Evolutionary conservation across 2,329 filamentous ascomycete genomes (phyloP).

Genomic region (Aureobasidium sp.): DNA sequence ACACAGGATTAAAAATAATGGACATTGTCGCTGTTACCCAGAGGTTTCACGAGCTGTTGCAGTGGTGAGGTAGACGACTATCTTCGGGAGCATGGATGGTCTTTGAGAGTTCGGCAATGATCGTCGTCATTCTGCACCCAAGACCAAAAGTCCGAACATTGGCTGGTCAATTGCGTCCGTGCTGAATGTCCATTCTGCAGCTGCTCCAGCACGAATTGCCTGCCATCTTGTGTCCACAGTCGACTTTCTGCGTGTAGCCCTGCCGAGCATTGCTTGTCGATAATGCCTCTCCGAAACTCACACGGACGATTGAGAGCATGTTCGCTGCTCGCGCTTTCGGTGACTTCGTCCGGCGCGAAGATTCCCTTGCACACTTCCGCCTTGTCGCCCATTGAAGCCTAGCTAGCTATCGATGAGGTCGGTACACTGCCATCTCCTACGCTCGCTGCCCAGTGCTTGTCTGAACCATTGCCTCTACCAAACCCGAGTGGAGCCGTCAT

Average conservation of each 20-base stretch:
- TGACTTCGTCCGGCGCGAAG: background rate
- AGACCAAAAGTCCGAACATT: conserved; percentile 7
- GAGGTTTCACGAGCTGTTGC: conserved; percentile 1
- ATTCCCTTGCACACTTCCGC: conserved; percentile 3
- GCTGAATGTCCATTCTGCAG: background rate
- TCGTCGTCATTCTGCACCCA: conserved; percentile 5
- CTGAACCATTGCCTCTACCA: background rate
- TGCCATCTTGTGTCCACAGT: background rate
- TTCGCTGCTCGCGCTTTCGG: conserved; percentile 8
- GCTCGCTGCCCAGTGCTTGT: conserved; percentile 5
- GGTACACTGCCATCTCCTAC: conserved; percentile 5
- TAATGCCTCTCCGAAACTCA: conserved; percentile 8
- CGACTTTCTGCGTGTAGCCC: background rate
- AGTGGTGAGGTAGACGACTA: conserved; percentile 9
- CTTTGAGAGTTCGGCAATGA: background rate
- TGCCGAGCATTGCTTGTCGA: background rate
- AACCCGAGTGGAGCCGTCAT: conserved; percentile 6
- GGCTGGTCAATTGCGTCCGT: background rate
- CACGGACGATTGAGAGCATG: background rate
- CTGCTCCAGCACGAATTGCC: background rate
- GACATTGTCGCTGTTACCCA: background rate
- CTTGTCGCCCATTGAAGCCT: conserved; percentile 1
- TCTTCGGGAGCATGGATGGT: conserved; percentile 2
- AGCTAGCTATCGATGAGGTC: background rate
- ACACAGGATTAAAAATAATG: background rate